A percentile compares a stretch with the other conserved stretches of the same genome.
Conservation (phyloP, 1,284 basidiomycete species). For the Microbotryomycetes sp. region DNA sequence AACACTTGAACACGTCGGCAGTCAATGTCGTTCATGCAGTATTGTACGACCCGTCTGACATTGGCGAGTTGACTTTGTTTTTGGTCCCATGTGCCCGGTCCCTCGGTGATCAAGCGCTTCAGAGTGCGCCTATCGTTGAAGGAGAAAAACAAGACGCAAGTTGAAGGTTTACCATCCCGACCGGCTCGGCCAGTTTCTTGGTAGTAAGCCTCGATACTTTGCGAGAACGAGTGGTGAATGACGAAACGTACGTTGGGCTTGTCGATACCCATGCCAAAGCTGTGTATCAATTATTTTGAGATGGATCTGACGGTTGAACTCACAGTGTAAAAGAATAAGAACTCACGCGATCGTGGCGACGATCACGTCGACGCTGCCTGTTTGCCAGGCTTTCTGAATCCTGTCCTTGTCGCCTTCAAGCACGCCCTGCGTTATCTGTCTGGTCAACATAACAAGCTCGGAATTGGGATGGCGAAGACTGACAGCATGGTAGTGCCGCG, state of each 20-base stretch:
- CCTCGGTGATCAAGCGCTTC: conserved; percentile 51
- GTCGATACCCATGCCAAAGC: conserved; percentile 96
- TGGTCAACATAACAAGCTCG: too few species aligned
- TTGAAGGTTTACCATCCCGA: conserved; percentile 60
- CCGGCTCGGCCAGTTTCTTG: conserved; percentile 75
- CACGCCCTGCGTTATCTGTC: conserved; percentile 51
- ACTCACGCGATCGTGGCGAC: conserved; percentile 66
- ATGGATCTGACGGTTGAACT: conserved; percentile 48
- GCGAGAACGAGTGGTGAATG: conserved; percentile 64
- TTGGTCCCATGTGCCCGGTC: conserved; percentile 48
- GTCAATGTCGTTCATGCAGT: conserved; percentile 71
- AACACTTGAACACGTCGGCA: conserved; percentile 82
- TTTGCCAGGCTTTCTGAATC: conserved; percentile 68
- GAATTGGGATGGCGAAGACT: not conserved
- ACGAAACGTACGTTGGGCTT: conserved; percentile 76
- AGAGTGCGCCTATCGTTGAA: conserved; percentile 50
- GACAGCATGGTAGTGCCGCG: conserved; percentile 78
- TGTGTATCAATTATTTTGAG: not conserved
- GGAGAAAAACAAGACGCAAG: conserved; percentile 58
- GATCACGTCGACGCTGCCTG: conserved; percentile 66
- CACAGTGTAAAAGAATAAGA: conserved; percentile 40
- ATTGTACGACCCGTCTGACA: conserved; percentile 57
- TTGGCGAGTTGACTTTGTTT: conserved; percentile 54
- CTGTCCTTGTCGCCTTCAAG: conserved; percentile 55
- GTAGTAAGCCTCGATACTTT: conserved; percentile 54